Conservation (phyloP, 768 basidiomycete species). For the Pleurotus giganteus region DNA sequence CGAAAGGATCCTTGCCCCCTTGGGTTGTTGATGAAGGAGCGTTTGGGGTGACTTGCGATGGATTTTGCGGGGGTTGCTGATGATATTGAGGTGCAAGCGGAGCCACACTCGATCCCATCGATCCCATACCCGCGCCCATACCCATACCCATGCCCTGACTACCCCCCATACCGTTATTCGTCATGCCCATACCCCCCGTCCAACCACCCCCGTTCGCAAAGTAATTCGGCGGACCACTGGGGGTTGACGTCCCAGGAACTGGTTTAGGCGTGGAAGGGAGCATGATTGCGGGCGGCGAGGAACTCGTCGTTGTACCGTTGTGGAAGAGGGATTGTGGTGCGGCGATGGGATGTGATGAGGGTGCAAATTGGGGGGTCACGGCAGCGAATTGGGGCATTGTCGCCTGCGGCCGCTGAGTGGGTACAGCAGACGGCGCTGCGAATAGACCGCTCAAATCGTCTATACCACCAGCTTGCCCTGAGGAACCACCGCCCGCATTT, state of each 20-base stretch:
- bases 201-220: conserved; percentile 21
- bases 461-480: conserved; percentile 24
- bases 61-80: conserved; percentile 18
- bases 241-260: conserved; percentile 12
- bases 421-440: conserved; percentile 19
- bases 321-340: conserved; percentile 7
- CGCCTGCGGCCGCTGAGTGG: not conserved
- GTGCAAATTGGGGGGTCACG: not conserved
- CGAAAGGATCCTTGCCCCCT: conserved; percentile 81
- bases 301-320: conserved; percentile 23
- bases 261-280: conserved; percentile 32
- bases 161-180: conserved; percentile 15
- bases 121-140: conserved; percentile 18
- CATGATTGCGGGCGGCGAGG: conserved; percentile 39
- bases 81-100: conserved; percentile 9
- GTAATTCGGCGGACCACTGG: conserved; percentile 26
- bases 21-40: conserved; percentile 28
- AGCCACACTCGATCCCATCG: not conserved
- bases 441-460: conserved; percentile 69
- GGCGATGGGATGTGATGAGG: not conserved
- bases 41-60: conserved; percentile 19
- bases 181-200: conserved; percentile 16
- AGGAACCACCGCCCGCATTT: conserved; percentile 4
- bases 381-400: conserved; percentile 4
- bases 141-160: conserved; percentile 21